Evolutionary conservation across 2,329 filamentous ascomycete genomes (phyloP), one percentile per base, ranked within the genome.

Genomic region (Fusarium brachygibbosum): DNA sequence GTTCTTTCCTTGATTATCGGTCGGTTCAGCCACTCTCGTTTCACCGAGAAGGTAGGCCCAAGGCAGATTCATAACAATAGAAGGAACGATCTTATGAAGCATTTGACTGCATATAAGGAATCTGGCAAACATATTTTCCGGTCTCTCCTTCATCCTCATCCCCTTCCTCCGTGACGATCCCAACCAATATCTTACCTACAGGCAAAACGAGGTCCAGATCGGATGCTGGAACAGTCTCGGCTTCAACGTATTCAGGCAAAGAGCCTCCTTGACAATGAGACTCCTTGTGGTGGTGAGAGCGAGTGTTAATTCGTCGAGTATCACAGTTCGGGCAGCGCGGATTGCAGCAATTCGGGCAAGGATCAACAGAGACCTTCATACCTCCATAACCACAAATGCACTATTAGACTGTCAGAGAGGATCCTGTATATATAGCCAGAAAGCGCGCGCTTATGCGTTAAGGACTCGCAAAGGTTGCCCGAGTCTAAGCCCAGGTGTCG

Each of bases 331-430:
- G 63, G 3, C 70, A 72, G 0, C 69, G 58, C 11, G 60, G 55
- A 51, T 38, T 11, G 5, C 63, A 72, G 2, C 59, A 45, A 5
- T 51, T 51, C 0, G 70, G 66, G 12, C 70, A 72, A 0, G 70
- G 64, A 8, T 72, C 70, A 1, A 72, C 58, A 5, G 34, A 58
- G 0, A 71, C 42, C 44, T 72, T 72, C 70, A 72, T 72, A 0
- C 70, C 69, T 5, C 69, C 66, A 7, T 72, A 54, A 1, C 67
- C 66, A 6, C 70, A 72, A 0, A 32, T 23, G n/a, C 70, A 72
- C 70, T 72, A 1, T 1, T 1, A 14, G 45, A 23, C 7, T 5
- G 46, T 71, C 17, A 71, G 68, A 25, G 11, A 19, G 3, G 9
- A 8, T 35, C 23, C 21, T 10, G 9, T 42, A 42, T 31, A 34